These are phyloP conservation scores for Phytophthora pini DNA, from an alignment of 352 stramenopile genomes.

Conservation along the genomic window DNA sequence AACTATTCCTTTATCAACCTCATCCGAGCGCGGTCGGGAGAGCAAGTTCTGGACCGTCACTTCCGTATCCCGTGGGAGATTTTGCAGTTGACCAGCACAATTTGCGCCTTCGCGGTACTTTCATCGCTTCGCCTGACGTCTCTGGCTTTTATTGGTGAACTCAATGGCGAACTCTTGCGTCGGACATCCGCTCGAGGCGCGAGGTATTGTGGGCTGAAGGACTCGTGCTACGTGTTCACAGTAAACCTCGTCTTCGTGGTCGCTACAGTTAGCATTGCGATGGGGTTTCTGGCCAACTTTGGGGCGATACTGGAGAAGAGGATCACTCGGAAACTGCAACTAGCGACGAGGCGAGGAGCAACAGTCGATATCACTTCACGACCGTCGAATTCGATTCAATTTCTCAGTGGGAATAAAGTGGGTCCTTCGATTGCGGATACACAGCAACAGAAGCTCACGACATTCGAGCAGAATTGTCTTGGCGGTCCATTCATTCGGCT, in stretches of 20 bases:
- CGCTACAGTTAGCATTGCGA: neutral
- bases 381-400: conserved; percentile 1
- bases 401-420: neutral
- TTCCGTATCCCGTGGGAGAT: conserved; percentile 26
- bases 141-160: conserved; percentile 3
- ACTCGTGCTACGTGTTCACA: neutral
- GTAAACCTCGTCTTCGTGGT: neutral
- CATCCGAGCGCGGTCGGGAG: conserved; percentile 3
- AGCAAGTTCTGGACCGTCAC: conserved; percentile 11
- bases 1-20: conserved; percentile 21
- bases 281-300: conserved; percentile 3
- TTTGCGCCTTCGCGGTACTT: neutral
- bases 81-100: conserved; percentile 5
- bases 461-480: conserved; percentile 9
- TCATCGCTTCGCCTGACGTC: conserved; percentile 7
- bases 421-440: neutral
- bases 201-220: neutral
- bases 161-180: neutral
- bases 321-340: neutral
- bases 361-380: conserved; percentile 1
- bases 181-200: neutral
- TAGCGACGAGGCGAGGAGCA: neutral
- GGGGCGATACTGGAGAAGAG: neutral
- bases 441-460: no score
- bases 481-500: neutral